Conservation (phyloP, 352 stramenopile genomes). For the Phytophthora fragariaefolia region DNA sequence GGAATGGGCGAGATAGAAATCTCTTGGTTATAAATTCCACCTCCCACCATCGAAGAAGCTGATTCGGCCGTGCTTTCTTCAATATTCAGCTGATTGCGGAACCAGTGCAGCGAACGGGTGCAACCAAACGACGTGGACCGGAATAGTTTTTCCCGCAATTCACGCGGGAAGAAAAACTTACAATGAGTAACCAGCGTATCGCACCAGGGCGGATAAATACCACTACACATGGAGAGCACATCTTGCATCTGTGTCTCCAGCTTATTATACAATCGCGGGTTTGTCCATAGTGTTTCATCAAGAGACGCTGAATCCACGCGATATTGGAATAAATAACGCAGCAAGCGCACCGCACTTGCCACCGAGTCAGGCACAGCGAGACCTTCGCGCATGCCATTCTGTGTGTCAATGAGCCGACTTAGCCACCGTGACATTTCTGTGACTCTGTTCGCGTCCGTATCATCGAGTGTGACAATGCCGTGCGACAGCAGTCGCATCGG, state of each 20-base stretch:
- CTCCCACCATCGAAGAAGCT: conserved; percentile 31
- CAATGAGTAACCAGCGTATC: conserved; percentile 76
- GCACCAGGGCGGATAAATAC: conserved; percentile 84
- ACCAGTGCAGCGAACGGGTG: conserved; percentile 84
- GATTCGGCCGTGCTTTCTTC: conserved; percentile 43
- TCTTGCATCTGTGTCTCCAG: conserved; percentile 82
- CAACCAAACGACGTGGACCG: conserved; percentile 81
- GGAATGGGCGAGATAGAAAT: conserved; percentile 85
- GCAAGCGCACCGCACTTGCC: conserved; percentile 55
- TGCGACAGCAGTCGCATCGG: conserved; percentile 22
- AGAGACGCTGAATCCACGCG: conserved; percentile 28
- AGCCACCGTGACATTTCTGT: conserved; percentile 33
- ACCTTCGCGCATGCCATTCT: conserved; percentile 13
- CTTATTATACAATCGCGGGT: conserved; percentile 80
- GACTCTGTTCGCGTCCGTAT: conserved; percentile 22
- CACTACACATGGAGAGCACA: conserved; percentile 83
- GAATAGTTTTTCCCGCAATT: conserved; percentile 77
- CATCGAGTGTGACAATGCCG: conserved; percentile 33
- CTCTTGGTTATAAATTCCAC: conserved; percentile 75
- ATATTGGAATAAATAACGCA: conserved; percentile 68
- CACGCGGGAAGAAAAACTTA: conserved; percentile 84
- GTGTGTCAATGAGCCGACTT: conserved; percentile 22
- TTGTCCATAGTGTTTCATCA: conserved; percentile 69
- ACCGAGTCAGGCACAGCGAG: conserved; percentile 41
- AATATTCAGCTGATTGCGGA: conserved; percentile 69